Percentiles rank a stretch among this genome's conserved stretches.
Evolutionary conservation across 768 basidiomycete species (phyloP).

Genomic region (Chalciporus piperatus): DNA sequence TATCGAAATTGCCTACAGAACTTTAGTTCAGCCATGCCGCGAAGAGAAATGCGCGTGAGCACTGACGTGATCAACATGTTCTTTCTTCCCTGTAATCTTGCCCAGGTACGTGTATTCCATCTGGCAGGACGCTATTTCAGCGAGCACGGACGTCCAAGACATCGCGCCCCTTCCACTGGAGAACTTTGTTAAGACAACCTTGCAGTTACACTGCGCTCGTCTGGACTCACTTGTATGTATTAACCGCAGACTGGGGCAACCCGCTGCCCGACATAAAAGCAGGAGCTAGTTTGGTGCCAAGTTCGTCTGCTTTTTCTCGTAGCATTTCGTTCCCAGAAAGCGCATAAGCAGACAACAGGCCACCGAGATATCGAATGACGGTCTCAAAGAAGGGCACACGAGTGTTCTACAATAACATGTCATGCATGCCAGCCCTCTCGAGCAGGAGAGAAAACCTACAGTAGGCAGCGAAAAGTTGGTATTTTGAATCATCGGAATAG

Average conservation of each 20-base stretch:
- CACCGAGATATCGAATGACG: conserved; percentile 86
- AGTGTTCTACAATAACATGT: conserved; percentile 22
- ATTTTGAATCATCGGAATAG: conserved; percentile 48
- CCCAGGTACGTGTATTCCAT: conserved; percentile 85
- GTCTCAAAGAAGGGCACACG: conserved; percentile 72
- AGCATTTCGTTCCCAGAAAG: conserved; percentile 63
- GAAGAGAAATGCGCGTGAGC: background rate
- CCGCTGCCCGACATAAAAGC: conserved; percentile 70
- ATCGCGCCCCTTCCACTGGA: background rate
- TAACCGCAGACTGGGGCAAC: conserved; percentile 66
- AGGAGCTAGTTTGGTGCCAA: conserved; percentile 64
- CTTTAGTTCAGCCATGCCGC: background rate
- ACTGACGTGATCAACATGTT: conserved; percentile 56
- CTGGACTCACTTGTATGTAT: conserved; percentile 52
- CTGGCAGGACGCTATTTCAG: conserved; percentile 80
- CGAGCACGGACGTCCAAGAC: conserved; percentile 41
- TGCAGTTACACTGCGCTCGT: background rate
- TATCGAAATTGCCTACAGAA: conserved; percentile 45
- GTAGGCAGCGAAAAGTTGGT: conserved; percentile 46
- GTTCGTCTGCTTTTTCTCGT: conserved; percentile 69
- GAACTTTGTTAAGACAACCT: no score
- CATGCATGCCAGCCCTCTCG: background rate
- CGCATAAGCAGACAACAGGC: conserved; percentile 78
- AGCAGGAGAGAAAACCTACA: conserved; percentile 29
- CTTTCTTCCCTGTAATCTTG: conserved; percentile 68